These are phyloP conservation scores for Ascocoryne sarcoides DNA, from an alignment of 2,329 filamentous ascomycete genomes.

Conservation along the genomic window DNA sequence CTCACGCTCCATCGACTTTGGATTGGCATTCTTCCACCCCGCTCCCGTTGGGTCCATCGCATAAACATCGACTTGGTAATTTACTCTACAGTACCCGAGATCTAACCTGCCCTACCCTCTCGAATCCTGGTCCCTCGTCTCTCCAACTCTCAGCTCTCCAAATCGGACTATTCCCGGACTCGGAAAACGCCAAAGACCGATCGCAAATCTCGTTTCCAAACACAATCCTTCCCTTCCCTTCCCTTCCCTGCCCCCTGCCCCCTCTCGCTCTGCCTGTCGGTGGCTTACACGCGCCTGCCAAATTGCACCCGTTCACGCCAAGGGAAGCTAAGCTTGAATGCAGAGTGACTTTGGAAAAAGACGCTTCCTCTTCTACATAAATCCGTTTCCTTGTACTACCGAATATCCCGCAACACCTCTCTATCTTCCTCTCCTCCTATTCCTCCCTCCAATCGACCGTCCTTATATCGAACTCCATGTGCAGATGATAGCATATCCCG, in stretches of 20 bases:
- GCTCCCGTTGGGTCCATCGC: background rate
- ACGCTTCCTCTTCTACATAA: background rate
- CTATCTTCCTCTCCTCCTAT: background rate
- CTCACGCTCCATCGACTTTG: background rate
- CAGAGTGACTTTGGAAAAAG: background rate
- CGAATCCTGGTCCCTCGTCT: background rate
- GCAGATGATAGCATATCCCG: conserved; percentile 23
- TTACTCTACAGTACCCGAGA: no score
- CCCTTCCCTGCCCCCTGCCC: no score
- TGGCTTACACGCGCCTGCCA: background rate
- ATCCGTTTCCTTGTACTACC: no score
- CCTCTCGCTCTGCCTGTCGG: background rate
- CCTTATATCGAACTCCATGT: conserved; percentile 22
- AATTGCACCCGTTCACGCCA: background rate
- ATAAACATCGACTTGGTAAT: no score
- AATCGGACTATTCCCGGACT: background rate
- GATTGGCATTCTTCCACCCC: background rate
- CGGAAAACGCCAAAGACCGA: no score
- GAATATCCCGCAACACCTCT: background rate
- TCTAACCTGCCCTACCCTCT: background rate
- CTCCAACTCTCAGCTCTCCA: background rate
- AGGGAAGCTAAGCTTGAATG: background rate
- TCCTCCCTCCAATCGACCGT: background rate
- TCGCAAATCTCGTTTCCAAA: no score
- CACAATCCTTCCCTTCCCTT: no score